These are phyloP conservation scores for Tuber melanosporum DNA, from an alignment of 495 filamentous ascomycete species.

Conservation along the genomic window DNA sequence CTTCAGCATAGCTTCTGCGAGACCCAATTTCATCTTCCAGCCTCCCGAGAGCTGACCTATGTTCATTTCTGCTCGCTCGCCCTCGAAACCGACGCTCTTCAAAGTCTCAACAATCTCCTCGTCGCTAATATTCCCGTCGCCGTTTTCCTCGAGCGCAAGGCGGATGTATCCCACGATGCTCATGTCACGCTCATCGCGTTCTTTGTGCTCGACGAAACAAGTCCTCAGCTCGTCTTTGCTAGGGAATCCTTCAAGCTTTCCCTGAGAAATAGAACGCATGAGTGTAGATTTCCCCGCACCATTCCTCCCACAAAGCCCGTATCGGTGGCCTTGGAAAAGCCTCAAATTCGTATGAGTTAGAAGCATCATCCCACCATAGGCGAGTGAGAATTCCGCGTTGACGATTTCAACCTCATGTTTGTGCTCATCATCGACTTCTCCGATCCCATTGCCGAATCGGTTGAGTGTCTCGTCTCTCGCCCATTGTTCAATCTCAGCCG, in stretches of 20 bases:
- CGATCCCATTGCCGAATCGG: slow-evolving; percentile 33
- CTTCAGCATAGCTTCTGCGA: slow-evolving; percentile 94
- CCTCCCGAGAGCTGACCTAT: slow-evolving; percentile 96
- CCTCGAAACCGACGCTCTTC: slow-evolving; percentile 89
- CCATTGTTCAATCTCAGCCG: slow-evolving; percentile 33
- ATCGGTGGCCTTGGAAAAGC: slow-evolving; percentile 90
- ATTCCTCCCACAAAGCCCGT: slow-evolving; percentile 93
- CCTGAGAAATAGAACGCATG: slow-evolving; percentile 91
- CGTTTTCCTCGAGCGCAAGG: slow-evolving; percentile 46
- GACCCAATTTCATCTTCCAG: slow-evolving; percentile 99
- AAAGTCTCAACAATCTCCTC: slow-evolving; percentile 79
- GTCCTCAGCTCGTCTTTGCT: slow-evolving; percentile 82
- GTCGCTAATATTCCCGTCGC: slow-evolving; percentile 47
- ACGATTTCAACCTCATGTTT: slow-evolving; percentile 77
- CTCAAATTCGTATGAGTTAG: slow-evolving; percentile 93
- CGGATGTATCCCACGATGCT: slow-evolving; percentile 86
- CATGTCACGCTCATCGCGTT: slow-evolving; percentile 91
- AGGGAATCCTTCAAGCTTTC: slow-evolving; percentile 96
- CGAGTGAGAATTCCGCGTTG: slow-evolving; percentile 94
- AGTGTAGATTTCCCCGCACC: slow-evolving; percentile 97
- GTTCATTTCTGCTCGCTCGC: slow-evolving; percentile 67
- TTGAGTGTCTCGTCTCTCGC: slow-evolving; percentile 35
- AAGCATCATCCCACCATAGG: slow-evolving; percentile 96
- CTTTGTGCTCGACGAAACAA: slow-evolving; percentile 92
- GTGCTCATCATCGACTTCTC: slow-evolving; percentile 34